Percentiles rank a stretch among this genome's conserved stretches.
These are phyloP conservation scores for Picochlorum sp. DNA, from an alignment of 139 green algal genomes.

Conservation along the genomic window DNA sequence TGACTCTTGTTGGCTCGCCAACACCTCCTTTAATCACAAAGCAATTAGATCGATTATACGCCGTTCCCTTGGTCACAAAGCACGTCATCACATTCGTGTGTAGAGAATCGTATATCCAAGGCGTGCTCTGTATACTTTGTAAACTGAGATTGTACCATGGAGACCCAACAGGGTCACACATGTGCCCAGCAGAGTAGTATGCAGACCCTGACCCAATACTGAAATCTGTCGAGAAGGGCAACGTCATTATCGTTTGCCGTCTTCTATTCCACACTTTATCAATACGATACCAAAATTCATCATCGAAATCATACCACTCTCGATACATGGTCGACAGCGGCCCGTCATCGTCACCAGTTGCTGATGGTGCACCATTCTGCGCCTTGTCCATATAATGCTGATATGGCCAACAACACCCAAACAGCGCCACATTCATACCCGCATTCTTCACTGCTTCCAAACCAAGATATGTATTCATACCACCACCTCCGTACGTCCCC, in stretches of 20 bases:
- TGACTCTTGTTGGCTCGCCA: neutral
- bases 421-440: slow-evolving; percentile 30
- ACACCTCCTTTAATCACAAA: neutral
- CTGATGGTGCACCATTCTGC: neutral
- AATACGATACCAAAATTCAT: slow-evolving; percentile 17
- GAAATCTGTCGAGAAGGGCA: slow-evolving; percentile 21
- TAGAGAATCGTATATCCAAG: neutral
- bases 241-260: neutral
- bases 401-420: slow-evolving; percentile 26
- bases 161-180: neutral
- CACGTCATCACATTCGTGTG: neutral
- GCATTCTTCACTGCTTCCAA: slow-evolving; percentile 16
- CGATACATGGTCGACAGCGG: neutral
- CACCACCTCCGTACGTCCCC: slow-evolving; percentile 53
- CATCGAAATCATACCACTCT: slow-evolving; percentile 19
- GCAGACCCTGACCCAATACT: slow-evolving; percentile 5
- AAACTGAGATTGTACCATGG: slow-evolving; percentile 21
- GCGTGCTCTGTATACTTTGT: slow-evolving; percentile 15
- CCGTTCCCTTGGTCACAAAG: neutral
- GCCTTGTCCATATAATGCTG: slow-evolving; percentile 7
- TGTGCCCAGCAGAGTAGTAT: slow-evolving; percentile 1
- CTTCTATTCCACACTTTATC: neutral
- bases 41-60: slow-evolving; percentile 1
- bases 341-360: neutral
- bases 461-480: slow-evolving; percentile 25